Evolutionary conservation across 306 rosid species (phyloP).

Genomic region (Herpetospermum pedunculosum): DNA sequence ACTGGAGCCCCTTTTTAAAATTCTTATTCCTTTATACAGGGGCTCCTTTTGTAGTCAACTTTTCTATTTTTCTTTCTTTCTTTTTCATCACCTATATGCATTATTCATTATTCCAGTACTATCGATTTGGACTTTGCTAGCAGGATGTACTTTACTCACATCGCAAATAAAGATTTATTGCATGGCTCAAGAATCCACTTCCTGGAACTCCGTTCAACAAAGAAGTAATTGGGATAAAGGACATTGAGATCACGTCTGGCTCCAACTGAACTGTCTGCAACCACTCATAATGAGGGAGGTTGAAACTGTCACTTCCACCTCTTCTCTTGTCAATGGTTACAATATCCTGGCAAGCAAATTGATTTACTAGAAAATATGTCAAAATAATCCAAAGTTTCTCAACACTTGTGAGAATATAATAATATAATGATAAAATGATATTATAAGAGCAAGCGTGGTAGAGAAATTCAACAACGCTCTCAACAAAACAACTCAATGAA

Average conservation of each 20-base stretch:
- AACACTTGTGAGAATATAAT: neutral
- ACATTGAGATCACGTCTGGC: slow-evolving; percentile 94
- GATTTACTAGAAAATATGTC: neutral
- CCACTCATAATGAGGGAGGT: slow-evolving; percentile 67
- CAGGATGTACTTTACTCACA: slow-evolving; percentile 42
- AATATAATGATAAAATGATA: too few relatives aligned
- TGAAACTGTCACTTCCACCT: slow-evolving; percentile 62
- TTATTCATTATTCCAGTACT: neutral
- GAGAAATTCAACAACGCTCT: neutral
- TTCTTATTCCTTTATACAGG: neutral
- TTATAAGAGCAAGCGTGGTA: neutral
- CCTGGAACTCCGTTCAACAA: slow-evolving; percentile 88
- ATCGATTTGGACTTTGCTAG: neutral
- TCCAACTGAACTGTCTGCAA: slow-evolving; percentile 70
- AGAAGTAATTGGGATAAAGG: slow-evolving; percentile 89
- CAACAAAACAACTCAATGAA: neutral
- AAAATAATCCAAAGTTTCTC: neutral
- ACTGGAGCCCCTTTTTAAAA: neutral
- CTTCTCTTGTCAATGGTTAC: slow-evolving; percentile 66
- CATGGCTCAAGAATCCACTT: slow-evolving; percentile 97
- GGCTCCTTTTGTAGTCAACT: neutral
- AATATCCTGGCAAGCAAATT: slow-evolving; percentile 49
- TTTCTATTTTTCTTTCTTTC: neutral
- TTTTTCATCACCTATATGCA: neutral
- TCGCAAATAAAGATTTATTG: slow-evolving; percentile 91